These are phyloP conservation scores for Ceratobasidium sp. DNA, from an alignment of 1,284 basidiomycete genomes.

Conservation along the genomic window DNA sequence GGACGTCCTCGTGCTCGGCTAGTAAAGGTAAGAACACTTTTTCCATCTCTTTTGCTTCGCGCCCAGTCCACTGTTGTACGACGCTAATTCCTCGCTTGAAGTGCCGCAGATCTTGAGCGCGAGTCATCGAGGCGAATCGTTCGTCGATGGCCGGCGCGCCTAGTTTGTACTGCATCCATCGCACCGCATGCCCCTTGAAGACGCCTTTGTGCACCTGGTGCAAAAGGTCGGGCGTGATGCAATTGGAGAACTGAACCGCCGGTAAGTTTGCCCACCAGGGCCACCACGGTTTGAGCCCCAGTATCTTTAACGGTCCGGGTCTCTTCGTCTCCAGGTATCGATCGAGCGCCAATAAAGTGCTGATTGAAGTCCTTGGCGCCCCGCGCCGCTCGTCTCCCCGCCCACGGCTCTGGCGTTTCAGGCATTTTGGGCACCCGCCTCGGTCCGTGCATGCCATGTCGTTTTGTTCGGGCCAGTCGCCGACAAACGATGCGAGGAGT, in stretches of 20 bases:
- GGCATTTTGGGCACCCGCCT: too few species aligned
- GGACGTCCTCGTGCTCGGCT: neutral
- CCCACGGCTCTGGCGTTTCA: too few species aligned
- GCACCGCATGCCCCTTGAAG: slow-evolving; percentile 54
- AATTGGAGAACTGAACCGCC: slow-evolving; percentile 50
- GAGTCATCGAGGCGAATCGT: too few species aligned
- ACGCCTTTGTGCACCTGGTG: slow-evolving; percentile 59
- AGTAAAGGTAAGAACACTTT: neutral
- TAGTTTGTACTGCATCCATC: neutral
- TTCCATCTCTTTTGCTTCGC: slow-evolving; percentile 19
- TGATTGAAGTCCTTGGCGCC: neutral
- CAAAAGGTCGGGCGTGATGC: slow-evolving; percentile 55
- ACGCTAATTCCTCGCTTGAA: neutral
- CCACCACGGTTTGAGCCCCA: slow-evolving; percentile 6
- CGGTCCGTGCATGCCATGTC: too few species aligned
- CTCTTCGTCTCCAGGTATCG: neutral
- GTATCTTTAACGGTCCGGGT: neutral
- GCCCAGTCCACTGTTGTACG: slow-evolving; percentile 11
- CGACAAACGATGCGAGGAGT: too few species aligned
- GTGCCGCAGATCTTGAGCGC: neutral
- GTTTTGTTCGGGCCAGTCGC: too few species aligned
- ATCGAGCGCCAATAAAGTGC: neutral
- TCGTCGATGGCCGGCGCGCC: too few species aligned
- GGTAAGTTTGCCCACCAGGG: slow-evolving; percentile 20
- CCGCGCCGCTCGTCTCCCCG: too few species aligned